Evolutionary conservation across 2,329 filamentous ascomycete genomes (phyloP).

Genomic region (Fusarium mundagurra): DNA sequence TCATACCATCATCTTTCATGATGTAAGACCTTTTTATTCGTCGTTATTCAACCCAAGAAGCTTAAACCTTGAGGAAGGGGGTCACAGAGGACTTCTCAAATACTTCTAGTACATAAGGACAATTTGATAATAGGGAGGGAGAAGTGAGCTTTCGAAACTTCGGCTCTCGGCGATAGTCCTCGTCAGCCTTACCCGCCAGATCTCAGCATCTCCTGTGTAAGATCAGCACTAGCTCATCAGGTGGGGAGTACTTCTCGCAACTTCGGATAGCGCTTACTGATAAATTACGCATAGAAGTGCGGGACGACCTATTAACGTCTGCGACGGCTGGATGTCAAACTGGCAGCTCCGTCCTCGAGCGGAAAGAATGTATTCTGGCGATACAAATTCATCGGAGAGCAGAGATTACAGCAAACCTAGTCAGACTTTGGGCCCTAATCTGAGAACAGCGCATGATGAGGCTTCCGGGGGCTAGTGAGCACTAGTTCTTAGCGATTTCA

Average conservation of each 20-base stretch:
- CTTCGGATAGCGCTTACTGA: fast-evolving
- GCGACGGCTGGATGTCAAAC: fast-evolving
- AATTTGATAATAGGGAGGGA: fast-evolving
- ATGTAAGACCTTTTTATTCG: fast-evolving
- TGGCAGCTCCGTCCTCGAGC: fast-evolving
- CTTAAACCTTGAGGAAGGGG: fast-evolving
- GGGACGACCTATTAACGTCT: fast-evolving
- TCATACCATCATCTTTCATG: background rate
- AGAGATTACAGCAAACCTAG: fast-evolving
- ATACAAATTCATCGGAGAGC: fast-evolving
- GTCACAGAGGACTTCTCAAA: fast-evolving
- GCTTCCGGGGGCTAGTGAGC: background rate
- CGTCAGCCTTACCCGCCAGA: background rate
- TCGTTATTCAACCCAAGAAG: fast-evolving
- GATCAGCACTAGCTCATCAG: background rate
- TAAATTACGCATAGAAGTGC: fast-evolving
- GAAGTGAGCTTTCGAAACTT: fast-evolving
- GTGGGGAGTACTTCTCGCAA: no score
- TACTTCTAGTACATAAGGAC: fast-evolving
- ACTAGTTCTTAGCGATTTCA: background rate
- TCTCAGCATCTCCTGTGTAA: background rate
- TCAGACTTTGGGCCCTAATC: fast-evolving
- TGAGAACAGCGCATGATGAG: fast-evolving
- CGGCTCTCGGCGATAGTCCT: fast-evolving
- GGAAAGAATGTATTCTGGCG: fast-evolving